Base-by-base conservation (phyloP, 2,329 filamentous ascomycete genomes). In the Rugonectria rugulosa region DNA sequence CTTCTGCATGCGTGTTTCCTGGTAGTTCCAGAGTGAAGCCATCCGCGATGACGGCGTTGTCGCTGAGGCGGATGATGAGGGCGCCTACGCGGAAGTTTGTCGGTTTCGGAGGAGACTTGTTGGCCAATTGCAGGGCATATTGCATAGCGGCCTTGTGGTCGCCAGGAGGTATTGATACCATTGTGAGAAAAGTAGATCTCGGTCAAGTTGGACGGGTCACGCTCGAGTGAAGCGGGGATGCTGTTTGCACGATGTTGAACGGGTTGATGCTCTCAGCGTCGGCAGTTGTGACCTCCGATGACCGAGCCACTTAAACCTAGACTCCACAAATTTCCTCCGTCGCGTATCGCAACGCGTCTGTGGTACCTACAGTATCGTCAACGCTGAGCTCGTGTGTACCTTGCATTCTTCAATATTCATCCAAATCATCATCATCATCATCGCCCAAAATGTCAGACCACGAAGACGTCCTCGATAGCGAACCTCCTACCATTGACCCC, bases 1-100 rank as follows among this genome's bases (percentile, higher is more conserved):
- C 92, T 72, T 99, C 95, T 4, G 95, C 95, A 70, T 99, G 95
- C 0, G 95, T 98, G 76, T 99, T 99, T 36, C 94, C 95, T 0
- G 87, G 82, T 4, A 93, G 85, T 74, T 99, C 94, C 55, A 97
- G 82, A 0, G 95, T 97, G 77, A 94, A 98, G 50, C 95, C 94
- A 2, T 91, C 90, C 1, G 90, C 85, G 23, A 96, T 80, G 54
- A 96, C 79, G 21, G 75, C 71, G 64, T 86, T 81, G 29, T 77
- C 80, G 36, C 75, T 74, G 12, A 79, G 72, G 54, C 86, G 80
- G 17, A 95, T 81, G 32, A 98, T 81, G n/a, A 97, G 74, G n/a
- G 95, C 95, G 36, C 95, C 95, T 19, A 99, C 93, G 56, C 94
- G 87, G 78, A 92, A 99, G 73, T 98, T 98, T 46, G 91, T 92